Conservation (phyloP, 1,284 basidiomycete species). For the Anthracocystis setariae region DNA sequence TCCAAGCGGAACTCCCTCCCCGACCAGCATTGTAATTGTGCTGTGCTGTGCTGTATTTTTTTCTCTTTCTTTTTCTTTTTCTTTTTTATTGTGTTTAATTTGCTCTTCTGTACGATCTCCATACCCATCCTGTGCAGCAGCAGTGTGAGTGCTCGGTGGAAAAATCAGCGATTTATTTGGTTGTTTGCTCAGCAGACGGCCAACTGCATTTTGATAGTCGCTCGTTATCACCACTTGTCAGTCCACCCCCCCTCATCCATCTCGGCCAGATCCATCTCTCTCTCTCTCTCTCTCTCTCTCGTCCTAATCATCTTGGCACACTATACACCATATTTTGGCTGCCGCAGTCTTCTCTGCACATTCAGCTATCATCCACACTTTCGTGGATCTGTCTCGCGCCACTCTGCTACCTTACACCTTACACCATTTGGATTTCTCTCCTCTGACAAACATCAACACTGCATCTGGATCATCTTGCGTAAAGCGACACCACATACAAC, state of each 20-base stretch:
- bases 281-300: too few species aligned
- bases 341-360: conserved; percentile 22
- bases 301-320: background rate
- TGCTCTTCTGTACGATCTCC: conserved; percentile 6
- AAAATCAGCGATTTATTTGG: background rate
- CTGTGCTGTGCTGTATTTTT: background rate
- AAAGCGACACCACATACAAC: background rate
- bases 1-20: too few species aligned
- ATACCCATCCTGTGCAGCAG: conserved; percentile 4
- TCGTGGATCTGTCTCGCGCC: conserved; percentile 3
- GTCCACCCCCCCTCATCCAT: background rate
- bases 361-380: conserved; percentile 9
- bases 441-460: background rate
- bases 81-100: background rate
- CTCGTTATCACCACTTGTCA: background rate
- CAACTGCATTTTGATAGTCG: too few species aligned
- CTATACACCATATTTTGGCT: too few species aligned
- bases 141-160: background rate
- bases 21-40: background rate
- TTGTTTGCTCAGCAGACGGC: too few species aligned
- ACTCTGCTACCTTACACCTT: background rate
- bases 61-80: conserved; percentile 2
- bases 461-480: background rate
- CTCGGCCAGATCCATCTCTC: background rate
- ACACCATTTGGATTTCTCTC: too few species aligned